Percentiles rank a stretch among this genome's conserved stretches.
phyloP scores from a whole-genome alignment of 1,284 basidiomycete species.

The Stygiomarasmius scandens region DNA sequence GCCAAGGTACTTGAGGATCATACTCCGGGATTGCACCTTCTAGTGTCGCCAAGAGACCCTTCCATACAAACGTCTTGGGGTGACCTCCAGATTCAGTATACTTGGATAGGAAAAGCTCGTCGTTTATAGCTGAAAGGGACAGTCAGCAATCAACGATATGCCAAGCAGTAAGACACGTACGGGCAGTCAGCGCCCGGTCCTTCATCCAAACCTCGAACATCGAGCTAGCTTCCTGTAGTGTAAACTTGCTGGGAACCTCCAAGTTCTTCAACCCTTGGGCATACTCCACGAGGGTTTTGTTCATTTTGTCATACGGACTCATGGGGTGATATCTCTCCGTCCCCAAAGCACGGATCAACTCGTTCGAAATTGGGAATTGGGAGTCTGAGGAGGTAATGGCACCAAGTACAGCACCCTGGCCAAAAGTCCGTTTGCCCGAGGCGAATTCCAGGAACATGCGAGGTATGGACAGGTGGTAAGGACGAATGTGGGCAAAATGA shows the following conservation, averaged over 20 bases:
- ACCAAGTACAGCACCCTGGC: slow-evolving; percentile 69
- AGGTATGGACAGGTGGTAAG: slow-evolving; percentile 84
- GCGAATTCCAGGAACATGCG: slow-evolving; percentile 79
- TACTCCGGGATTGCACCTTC: slow-evolving; percentile 18
- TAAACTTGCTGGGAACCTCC: slow-evolving; percentile 59
- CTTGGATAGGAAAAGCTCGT: slow-evolving; percentile 72
- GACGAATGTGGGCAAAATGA: slow-evolving; percentile 70
- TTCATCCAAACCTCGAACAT: slow-evolving; percentile 75
- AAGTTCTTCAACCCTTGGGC: slow-evolving; percentile 52
- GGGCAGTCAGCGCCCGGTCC: slow-evolving; percentile 49
- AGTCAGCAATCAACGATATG: slow-evolving; percentile 11
- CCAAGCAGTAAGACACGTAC: slow-evolving; percentile 37
- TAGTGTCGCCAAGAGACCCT: slow-evolving; percentile 58
- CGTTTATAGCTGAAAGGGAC: slow-evolving; percentile 45
- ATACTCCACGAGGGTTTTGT: slow-evolving; percentile 32
- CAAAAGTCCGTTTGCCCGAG: slow-evolving; percentile 68
- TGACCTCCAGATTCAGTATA: slow-evolving; percentile 76
- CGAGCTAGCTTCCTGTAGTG: slow-evolving; percentile 62
- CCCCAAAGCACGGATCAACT: slow-evolving; percentile 60
- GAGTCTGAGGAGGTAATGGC: slow-evolving; percentile 63
- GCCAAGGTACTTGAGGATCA: slow-evolving; percentile 7
- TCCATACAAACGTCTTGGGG: slow-evolving; percentile 74
- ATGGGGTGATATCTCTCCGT: slow-evolving; percentile 41
- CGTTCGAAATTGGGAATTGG: slow-evolving; percentile 54
- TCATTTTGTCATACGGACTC: slow-evolving; percentile 49